Percentiles rank a stretch among this genome's conserved stretches.
Conservation (phyloP, 2,329 filamentous ascomycete species). For the Cyphellophora attinorum region DNA sequence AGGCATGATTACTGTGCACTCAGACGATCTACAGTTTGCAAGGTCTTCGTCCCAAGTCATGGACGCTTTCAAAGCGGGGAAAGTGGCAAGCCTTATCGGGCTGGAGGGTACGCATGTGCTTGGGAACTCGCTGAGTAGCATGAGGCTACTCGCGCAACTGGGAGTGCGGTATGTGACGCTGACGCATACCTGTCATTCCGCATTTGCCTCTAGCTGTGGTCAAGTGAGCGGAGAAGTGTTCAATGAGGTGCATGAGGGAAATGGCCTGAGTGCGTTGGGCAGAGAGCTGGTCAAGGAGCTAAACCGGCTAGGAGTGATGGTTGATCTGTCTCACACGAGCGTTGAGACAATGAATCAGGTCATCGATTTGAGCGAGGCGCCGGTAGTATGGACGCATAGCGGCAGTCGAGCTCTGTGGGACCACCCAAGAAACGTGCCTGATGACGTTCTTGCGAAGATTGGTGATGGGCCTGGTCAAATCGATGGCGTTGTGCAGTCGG, state of each 20-base stretch:
- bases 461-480: slow-evolving; percentile 32
- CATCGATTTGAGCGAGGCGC: slow-evolving; percentile 14
- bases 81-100: slow-evolving; percentile 17
- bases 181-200: slow-evolving; percentile 22
- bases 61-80: slow-evolving; percentile 14
- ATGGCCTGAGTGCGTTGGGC: slow-evolving; percentile 17
- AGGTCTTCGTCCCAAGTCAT: slow-evolving; percentile 14
- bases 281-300: slow-evolving; percentile 18
- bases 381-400: slow-evolving; percentile 20
- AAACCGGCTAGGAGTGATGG: slow-evolving; percentile 22
- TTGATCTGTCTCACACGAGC: slow-evolving; percentile 21
- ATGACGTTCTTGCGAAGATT: slow-evolving; percentile 27
- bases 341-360: slow-evolving; percentile 19
- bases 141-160: slow-evolving; percentile 16
- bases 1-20: slow-evolving; percentile 16
- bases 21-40: slow-evolving; percentile 17
- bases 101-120: slow-evolving; percentile 21
- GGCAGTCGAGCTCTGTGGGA: slow-evolving; percentile 17
- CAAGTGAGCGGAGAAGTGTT: slow-evolving; percentile 20
- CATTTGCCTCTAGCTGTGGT: slow-evolving; percentile 18
- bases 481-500: slow-evolving; percentile 28
- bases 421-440: slow-evolving; percentile 32
- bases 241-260: slow-evolving; percentile 9
- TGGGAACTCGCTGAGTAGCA: slow-evolving; percentile 17
- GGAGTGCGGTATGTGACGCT: slow-evolving; percentile 19